A percentile compares a stretch with the other conserved stretches of the same genome.
Evolutionary conservation across 2,329 filamentous ascomycete species (phyloP).

Genomic region (Cephalotrichum gorgonifer): DNA sequence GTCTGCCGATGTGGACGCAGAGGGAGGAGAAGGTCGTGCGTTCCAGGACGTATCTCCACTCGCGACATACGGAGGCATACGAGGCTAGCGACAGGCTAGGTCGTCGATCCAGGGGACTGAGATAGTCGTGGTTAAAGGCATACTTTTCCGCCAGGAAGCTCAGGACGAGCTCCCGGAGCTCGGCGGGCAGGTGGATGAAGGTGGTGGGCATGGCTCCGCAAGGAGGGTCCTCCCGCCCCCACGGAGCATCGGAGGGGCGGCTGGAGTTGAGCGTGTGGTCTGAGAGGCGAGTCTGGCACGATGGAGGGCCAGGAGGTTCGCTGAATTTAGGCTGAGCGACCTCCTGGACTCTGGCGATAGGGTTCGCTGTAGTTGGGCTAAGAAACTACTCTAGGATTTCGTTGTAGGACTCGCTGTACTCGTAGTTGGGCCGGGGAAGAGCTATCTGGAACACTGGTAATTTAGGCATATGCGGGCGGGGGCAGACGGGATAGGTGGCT

Average conservation of each 20-base stretch:
- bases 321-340: no score
- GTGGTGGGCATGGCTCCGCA: background rate
- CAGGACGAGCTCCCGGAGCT: slow-evolving; percentile 2
- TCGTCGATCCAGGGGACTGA: background rate
- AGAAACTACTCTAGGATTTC: background rate
- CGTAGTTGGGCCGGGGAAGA: no score
- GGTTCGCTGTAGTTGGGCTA: background rate
- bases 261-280: background rate
- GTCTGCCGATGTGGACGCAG: slow-evolving; percentile 1
- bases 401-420: background rate
- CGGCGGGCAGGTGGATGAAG: slow-evolving; percentile 2
- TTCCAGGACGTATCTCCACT: slow-evolving; percentile 9
- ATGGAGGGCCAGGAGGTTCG: background rate
- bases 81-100: background rate
- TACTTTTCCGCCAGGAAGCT: background rate
- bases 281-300: background rate
- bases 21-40: slow-evolving; percentile 7
- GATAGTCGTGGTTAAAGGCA: background rate
- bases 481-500: no score
- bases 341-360: no score
- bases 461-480: no score
- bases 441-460: background rate
- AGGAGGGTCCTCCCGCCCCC: background rate
- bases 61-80: slow-evolving; percentile 7
- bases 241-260: background rate